phyloP scores from a whole-genome alignment of 225 moss, liverwort and hornwort genomes.

The Antitrichia curtipendula region DNA sequence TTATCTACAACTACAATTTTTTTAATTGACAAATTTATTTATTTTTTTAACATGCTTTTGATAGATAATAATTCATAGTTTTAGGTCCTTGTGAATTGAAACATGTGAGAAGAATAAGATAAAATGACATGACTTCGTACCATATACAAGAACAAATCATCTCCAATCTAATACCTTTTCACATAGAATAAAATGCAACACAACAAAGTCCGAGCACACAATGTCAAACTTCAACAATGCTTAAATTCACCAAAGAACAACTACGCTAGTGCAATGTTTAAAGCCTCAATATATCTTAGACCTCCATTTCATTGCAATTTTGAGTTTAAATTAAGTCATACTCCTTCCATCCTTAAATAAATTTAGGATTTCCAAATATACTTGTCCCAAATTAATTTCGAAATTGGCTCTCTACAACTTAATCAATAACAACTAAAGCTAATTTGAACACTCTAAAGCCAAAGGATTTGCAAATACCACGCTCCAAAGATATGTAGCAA shows the following conservation, averaged over 20 bases:
- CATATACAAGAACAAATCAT: neutral
- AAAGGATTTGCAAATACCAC: too few relatives aligned
- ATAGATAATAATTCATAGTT: neutral
- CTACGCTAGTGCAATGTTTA: neutral
- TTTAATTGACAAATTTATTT: neutral
- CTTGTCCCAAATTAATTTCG: too few relatives aligned
- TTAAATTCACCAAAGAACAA: neutral
- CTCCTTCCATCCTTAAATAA: too few relatives aligned
- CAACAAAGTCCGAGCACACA: too few relatives aligned
- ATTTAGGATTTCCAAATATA: too few relatives aligned
- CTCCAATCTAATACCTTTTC: neutral
- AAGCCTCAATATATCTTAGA: neutral
- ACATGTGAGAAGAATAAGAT: neutral
- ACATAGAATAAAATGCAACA: neutral
- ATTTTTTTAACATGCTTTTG: accelerated
- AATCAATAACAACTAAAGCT: too few relatives aligned
- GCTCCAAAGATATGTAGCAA: too few relatives aligned
- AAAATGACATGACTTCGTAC: neutral
- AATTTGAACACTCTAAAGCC: too few relatives aligned
- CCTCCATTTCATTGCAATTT: neutral
- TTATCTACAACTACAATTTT: neutral
- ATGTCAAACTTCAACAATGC: neutral
- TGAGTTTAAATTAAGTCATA: neutral
- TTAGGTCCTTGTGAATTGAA: neutral
- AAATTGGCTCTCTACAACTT: too few relatives aligned